Evolutionary conservation across 2,329 filamentous ascomycete species (phyloP).

Genomic region (Ophiocordyceps camponoti-floridani): DNA sequence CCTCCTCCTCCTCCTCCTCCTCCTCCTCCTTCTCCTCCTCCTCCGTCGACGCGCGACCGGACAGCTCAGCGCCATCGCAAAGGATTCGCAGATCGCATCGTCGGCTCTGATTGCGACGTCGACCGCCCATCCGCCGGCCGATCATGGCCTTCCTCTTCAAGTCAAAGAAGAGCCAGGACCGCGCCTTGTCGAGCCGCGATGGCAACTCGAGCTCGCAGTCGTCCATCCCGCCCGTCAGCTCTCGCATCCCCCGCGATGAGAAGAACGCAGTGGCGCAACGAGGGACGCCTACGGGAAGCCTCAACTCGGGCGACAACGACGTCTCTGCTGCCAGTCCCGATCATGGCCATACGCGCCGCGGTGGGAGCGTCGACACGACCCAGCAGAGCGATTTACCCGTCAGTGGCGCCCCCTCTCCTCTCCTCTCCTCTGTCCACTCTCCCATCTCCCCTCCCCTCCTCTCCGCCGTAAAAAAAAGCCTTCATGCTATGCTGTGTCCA

Average conservation of each 20-base stretch:
- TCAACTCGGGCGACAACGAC: conserved; percentile 52
- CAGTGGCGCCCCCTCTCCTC: conserved; percentile 8
- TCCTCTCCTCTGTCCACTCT: too few relatives aligned
- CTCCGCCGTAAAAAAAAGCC: background rate
- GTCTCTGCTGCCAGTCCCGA: conserved; percentile 43
- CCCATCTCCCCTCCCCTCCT: too few relatives aligned
- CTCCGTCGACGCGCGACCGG: background rate
- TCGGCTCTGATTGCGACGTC: conserved; percentile 5
- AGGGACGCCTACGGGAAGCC: conserved; percentile 58
- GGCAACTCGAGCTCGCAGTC: conserved; percentile 28
- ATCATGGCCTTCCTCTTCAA: conserved; percentile 72
- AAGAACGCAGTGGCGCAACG: conserved; percentile 34
- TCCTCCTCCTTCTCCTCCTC: background rate
- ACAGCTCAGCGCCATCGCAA: background rate
- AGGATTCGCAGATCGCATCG: conserved; percentile 1
- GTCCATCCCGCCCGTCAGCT: conserved; percentile 28
- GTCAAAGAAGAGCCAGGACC: conserved; percentile 59
- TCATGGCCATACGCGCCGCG: conserved; percentile 38
- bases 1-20: background rate
- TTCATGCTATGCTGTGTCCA: background rate
- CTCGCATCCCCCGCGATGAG: conserved; percentile 30
- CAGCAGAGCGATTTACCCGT: conserved; percentile 21
- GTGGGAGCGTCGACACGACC: conserved; percentile 27
- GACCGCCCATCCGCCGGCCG: conserved; percentile 14
- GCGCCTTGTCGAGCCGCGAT: conserved; percentile 36